These are phyloP conservation scores for Cerioporus squamosus DNA, from an alignment of 1,284 basidiomycete species.

Conservation along the genomic window DNA sequence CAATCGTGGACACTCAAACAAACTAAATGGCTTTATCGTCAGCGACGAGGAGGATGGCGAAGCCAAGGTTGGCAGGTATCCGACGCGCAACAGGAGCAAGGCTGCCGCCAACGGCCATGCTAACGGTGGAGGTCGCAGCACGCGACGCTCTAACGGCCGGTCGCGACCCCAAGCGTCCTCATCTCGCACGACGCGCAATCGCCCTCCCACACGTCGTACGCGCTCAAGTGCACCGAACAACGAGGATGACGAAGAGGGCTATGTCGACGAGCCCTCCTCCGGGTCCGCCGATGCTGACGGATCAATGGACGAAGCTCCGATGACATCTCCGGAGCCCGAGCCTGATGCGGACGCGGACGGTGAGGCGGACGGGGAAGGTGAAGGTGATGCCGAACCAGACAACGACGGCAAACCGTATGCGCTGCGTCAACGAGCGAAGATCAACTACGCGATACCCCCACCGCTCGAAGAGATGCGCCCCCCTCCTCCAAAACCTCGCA, in stretches of 20 bases:
- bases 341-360: constrained; percentile 52
- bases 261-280: constrained; percentile 50
- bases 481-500: constrained; percentile 41
- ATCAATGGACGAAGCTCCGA: constrained; percentile 57
- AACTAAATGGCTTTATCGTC: constrained; percentile 44
- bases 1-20: constrained; percentile 9
- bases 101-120: constrained; percentile 31
- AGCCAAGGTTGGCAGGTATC: constrained; percentile 32
- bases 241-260: constrained; percentile 54
- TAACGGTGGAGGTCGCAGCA: constrained; percentile 26
- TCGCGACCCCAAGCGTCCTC: constrained; percentile 19
- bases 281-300: constrained; percentile 61
- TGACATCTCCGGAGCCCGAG: constrained; percentile 52
- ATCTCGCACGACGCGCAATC: constrained; percentile 17
- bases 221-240: constrained; percentile 18
- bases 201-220: constrained; percentile 28
- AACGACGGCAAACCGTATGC: constrained; percentile 57
- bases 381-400: constrained; percentile 38
- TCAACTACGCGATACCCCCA: constrained; percentile 80
- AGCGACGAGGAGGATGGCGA: constrained; percentile 55
- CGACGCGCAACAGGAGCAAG: constrained; percentile 43
- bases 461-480: constrained; percentile 71
- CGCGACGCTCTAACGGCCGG: constrained; percentile 31
- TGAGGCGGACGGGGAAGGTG: constrained; percentile 48
- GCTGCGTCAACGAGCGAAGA: constrained; percentile 62